Base-by-base conservation (phyloP, 2,329 filamentous ascomycete genomes). In the Paracoccidioides brasiliensis region DNA sequence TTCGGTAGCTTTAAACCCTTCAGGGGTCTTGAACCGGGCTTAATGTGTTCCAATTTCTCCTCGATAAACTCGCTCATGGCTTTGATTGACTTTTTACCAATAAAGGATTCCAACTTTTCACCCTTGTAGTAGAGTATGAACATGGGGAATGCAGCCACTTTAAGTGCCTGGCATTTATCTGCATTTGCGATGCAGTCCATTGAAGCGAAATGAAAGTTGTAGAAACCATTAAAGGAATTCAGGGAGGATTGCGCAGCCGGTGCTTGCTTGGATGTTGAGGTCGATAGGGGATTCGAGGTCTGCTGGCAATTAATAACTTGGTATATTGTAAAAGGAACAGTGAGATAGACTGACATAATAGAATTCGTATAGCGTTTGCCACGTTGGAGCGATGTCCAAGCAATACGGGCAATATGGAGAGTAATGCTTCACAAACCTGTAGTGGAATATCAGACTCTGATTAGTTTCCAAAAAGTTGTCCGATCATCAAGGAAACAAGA, bases 331-430 rank as follows among this genome's bases (percentile, higher is more conserved):
- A 9, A 6, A 42, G 44, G 15, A 10, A 33, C 22, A 33, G 35
- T 35, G 10, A 12, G 7, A 37, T 38, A 15, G 54, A 64, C 69
- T 62, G 60, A 75, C 72, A 59, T 75, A 83, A 75, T 96, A 98
- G 71, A 84, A 96, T 74, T 98, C 93, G 77, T 97, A 95, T 12
- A 91, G 72, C 4, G 90, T 96, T 72, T 97, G 90, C 77, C 83
- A 96, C 52, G 82, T 84, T 6, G 93, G 93, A 53, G 88, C 89
- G 65, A 89, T 87, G 52, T 79, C 76, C 68, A 79, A 79, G 74
- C 90, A 96, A 70, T 95, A 89, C 49, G 78, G 78, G 70, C 77
- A 79, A 38, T 69, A 67, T 41, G 77, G 77, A 48, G 77, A 79
- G 59, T 74, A 77, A 59, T 77, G 72, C 64, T 79, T 79, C 33